Evolutionary conservation across 2,329 filamentous ascomycete genomes (phyloP).

Genomic region (Dactylellina cionopaga): DNA sequence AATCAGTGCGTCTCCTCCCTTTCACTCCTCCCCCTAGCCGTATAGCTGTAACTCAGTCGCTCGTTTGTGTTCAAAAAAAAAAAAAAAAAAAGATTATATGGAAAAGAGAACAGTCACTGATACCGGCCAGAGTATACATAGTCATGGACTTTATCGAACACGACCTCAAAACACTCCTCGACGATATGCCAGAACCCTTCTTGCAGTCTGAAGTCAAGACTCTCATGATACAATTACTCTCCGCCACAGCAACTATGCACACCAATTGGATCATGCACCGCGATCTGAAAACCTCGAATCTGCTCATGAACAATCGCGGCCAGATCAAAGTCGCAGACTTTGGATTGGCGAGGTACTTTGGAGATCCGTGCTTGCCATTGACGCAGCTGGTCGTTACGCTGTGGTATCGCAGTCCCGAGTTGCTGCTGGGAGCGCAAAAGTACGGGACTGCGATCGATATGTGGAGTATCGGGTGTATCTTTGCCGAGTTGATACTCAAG

Average conservation of each 20-base stretch:
- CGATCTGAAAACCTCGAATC: constrained; percentile 91
- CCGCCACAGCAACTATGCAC: constrained; percentile 86
- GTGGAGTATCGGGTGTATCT: constrained; percentile 96
- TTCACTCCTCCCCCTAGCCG: background rate
- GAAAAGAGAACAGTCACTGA: constrained; percentile 58
- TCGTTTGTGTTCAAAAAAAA: too few species aligned
- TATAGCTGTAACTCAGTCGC: too few species aligned
- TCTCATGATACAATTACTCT: constrained; percentile 81
- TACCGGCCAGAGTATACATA: constrained; percentile 76
- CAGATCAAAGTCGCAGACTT: constrained; percentile 97
- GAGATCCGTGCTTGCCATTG: constrained; percentile 76
- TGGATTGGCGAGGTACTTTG: constrained; percentile 92
- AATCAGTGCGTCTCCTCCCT: constrained; percentile 65
- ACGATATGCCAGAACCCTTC: constrained; percentile 94
- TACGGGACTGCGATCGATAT: constrained; percentile 86
- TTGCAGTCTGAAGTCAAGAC: constrained; percentile 92
- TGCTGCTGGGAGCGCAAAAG: constrained; percentile 79
- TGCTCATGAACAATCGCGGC: constrained; percentile 94
- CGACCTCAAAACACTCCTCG: constrained; percentile 90
- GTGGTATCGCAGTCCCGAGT: constrained; percentile 93
- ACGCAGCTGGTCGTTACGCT: constrained; percentile 95
- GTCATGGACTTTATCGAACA: constrained; percentile 98
- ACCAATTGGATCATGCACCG: constrained; percentile 90
- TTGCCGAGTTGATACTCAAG: constrained; percentile 86
- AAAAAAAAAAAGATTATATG: constrained; percentile 54